Conservation (phyloP, 2,329 filamentous ascomycete species). For the Cryphonectria carpinicola region DNA sequence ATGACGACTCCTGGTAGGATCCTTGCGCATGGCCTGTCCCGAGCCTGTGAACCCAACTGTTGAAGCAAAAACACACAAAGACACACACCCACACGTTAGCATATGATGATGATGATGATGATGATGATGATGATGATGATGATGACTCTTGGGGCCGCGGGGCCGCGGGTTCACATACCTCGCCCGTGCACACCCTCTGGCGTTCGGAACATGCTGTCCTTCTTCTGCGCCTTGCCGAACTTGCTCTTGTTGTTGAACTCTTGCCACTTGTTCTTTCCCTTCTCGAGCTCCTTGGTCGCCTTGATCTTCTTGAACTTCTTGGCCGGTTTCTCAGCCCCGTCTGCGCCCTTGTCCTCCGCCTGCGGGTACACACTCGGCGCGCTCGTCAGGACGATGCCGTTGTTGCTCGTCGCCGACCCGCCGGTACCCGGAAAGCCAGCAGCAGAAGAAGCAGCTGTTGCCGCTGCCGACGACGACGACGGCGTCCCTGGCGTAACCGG, state of each 20-base stretch:
- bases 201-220: slow-evolving; percentile 96
- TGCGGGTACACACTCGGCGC: slow-evolving; percentile 60
- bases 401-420: slow-evolving; percentile 40
- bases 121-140: background rate
- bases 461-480: slow-evolving; percentile 43
- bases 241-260: slow-evolving; percentile 84
- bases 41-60: slow-evolving; percentile 95
- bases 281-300: slow-evolving; percentile 88
- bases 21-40: slow-evolving; percentile 94
- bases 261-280: slow-evolving; percentile 91
- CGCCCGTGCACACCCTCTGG: slow-evolving; percentile 83
- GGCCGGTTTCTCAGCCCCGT: slow-evolving; percentile 70
- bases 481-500: slow-evolving; percentile 21
- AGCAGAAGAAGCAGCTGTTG: slow-evolving; percentile 56
- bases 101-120: background rate
- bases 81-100: slow-evolving; percentile 35
- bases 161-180: slow-evolving; percentile 59
- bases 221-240: slow-evolving; percentile 69
- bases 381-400: slow-evolving; percentile 57
- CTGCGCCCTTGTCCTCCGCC: slow-evolving; percentile 69
- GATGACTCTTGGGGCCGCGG: background rate
- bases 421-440: slow-evolving; percentile 30
- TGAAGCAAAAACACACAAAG: background rate
- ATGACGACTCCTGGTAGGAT: slow-evolving; percentile 78
- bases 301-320: slow-evolving; percentile 89